phyloP scores from a whole-genome alignment of 108 stramenopile species.

The Stephanodiscus triporus region DNA sequence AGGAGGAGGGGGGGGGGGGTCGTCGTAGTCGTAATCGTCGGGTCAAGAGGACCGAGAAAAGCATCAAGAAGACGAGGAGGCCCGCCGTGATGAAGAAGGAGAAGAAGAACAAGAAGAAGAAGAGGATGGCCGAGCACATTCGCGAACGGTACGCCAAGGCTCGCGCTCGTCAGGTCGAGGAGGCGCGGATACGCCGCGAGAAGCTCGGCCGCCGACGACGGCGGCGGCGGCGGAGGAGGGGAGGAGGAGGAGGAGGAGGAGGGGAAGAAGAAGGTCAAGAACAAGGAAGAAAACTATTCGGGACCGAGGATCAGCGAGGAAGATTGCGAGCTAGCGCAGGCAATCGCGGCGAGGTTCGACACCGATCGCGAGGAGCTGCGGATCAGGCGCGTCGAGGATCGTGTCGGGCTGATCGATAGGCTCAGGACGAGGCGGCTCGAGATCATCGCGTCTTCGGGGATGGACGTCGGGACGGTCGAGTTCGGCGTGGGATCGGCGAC shows the following conservation, averaged over 20 bases:
- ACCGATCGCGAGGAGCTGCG: constrained; percentile 76
- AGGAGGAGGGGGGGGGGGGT: too few species aligned
- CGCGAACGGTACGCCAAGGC: constrained; percentile 50
- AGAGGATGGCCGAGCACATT: constrained; percentile 49
- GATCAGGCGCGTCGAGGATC: constrained; percentile 70
- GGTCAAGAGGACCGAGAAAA: constrained; percentile 1
- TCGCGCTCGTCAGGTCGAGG: constrained; percentile 73
- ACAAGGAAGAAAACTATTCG: not conserved
- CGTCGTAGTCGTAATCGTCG: too few species aligned
- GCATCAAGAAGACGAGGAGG: not conserved
- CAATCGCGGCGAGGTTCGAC: constrained; percentile 80
- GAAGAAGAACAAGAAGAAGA: constrained; percentile 3
- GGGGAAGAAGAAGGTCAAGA: not conserved
- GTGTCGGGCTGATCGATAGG: constrained; percentile 63
- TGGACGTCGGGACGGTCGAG: constrained; percentile 1
- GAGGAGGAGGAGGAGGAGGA: not conserved
- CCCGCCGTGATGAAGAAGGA: not conserved
- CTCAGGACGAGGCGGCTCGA: constrained; percentile 67
- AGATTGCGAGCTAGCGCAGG: constrained; percentile 72
- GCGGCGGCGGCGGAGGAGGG: not conserved
- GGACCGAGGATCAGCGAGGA: constrained; percentile 56
- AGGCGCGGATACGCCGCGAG: constrained; percentile 75
- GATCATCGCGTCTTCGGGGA: constrained; percentile 29
- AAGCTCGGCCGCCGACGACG: constrained; percentile 54
- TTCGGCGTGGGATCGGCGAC: not conserved